Conservation (phyloP, 2,329 filamentous ascomycete genomes). For the Capronia americana region DNA sequence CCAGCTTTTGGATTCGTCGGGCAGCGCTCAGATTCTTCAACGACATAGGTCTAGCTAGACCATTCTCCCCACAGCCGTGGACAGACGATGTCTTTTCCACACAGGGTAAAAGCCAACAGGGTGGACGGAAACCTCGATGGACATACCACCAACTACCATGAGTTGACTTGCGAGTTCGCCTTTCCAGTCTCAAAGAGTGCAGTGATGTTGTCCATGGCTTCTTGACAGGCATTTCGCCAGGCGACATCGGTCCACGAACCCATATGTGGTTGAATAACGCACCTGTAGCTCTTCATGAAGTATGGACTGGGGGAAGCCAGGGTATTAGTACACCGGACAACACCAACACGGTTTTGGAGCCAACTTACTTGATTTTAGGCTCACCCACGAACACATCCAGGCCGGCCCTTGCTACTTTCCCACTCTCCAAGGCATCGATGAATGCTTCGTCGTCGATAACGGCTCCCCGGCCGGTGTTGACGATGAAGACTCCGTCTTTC, state of each 20-base stretch:
- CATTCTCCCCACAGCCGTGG: no score
- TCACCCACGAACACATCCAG: slow-evolving; percentile 40
- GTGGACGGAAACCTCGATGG: no score
- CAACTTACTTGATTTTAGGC: slow-evolving; percentile 1
- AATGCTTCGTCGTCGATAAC: slow-evolving; percentile 58
- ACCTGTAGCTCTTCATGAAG: neutral
- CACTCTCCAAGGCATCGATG: slow-evolving; percentile 53
- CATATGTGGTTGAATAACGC: neutral
- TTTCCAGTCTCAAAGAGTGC: slow-evolving; percentile 49
- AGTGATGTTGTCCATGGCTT: slow-evolving; percentile 55
- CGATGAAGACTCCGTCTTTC: slow-evolving; percentile 55
- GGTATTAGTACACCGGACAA: neutral
- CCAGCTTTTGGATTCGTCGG: no score
- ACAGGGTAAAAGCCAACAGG: no score
- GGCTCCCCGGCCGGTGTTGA: slow-evolving; percentile 60
- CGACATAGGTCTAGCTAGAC: no score
- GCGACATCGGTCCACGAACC: neutral
- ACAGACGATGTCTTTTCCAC: no score
- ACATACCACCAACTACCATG: neutral
- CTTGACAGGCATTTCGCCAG: slow-evolving; percentile 44
- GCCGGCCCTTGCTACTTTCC: slow-evolving; percentile 55
- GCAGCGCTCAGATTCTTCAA: no score
- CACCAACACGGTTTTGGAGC: neutral
- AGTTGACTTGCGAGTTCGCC: slow-evolving; percentile 47
- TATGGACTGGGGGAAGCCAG: neutral